A percentile compares a stretch with the other conserved stretches of the same genome.
These are phyloP conservation scores for Balakata baccata DNA, from an alignment of 345 rosid genomes.

Conservation along the genomic window DNA sequence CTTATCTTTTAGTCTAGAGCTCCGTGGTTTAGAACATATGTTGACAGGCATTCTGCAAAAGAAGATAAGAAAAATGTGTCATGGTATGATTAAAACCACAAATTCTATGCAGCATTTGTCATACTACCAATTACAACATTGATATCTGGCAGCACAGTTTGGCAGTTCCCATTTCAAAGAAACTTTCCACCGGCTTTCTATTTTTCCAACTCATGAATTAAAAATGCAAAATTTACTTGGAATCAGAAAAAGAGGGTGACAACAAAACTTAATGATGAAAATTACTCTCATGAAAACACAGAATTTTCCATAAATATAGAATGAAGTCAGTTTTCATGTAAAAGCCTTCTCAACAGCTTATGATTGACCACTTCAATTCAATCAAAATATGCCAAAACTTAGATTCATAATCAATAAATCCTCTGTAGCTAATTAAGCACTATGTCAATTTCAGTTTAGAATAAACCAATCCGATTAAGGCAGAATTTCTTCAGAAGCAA, in stretches of 20 bases:
- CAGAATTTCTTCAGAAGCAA: slow-evolving; percentile 5
- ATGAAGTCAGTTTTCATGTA: neutral
- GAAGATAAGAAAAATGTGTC: slow-evolving; percentile 20
- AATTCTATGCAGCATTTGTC: neutral
- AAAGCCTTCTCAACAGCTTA: slow-evolving; percentile 6
- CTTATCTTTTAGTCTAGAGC: slow-evolving; percentile 90
- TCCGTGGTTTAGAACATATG: slow-evolving; percentile 63
- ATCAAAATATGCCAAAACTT: neutral
- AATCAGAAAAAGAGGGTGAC: neutral
- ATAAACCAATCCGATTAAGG: neutral
- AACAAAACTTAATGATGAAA: neutral
- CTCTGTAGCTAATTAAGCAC: no score
- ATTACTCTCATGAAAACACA: neutral
- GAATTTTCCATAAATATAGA: neutral
- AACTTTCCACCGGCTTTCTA: neutral
- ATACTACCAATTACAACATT: slow-evolving; percentile 5
- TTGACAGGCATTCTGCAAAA: slow-evolving; percentile 58
- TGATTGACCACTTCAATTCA: neutral
- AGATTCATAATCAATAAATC: neutral
- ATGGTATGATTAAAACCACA: neutral
- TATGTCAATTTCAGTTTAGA: neutral
- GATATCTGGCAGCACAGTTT: slow-evolving; percentile 4
- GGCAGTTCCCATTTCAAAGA: neutral
- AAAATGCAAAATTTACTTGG: neutral
- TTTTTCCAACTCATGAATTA: neutral